Conservation (phyloP, 768 basidiomycete species). For the Tylopilus rubrobrunneus region DNA sequence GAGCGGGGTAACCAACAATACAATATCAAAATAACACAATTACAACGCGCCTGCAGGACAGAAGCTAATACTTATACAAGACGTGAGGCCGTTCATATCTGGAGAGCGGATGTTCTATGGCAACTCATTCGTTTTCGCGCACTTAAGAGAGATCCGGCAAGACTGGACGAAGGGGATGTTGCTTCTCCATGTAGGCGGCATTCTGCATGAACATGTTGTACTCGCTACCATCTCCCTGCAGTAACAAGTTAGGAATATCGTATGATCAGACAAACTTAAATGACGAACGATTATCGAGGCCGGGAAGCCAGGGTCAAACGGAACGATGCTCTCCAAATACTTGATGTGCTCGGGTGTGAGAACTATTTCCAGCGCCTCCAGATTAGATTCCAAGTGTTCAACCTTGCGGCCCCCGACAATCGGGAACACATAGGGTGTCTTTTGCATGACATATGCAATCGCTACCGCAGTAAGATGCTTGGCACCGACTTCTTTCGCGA, state of each 20-base stretch:
- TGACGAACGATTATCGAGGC: background rate
- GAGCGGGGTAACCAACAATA: slow-evolving; percentile 7
- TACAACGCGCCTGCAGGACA: too few species aligned
- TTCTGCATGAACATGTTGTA: background rate
- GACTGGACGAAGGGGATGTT: background rate
- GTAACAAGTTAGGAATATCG: too few species aligned
- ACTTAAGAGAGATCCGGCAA: background rate
- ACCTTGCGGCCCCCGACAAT: slow-evolving; percentile 42
- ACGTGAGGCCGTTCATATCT: too few species aligned
- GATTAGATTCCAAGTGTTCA: slow-evolving; percentile 39
- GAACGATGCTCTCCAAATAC: slow-evolving; percentile 34
- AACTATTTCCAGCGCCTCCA: slow-evolving; percentile 40
- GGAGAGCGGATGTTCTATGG: too few species aligned
- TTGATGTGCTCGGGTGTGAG: slow-evolving; percentile 38
- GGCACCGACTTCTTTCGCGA: slow-evolving; percentile 38
- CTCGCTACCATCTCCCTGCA: background rate
- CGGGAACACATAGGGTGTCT: slow-evolving; percentile 42
- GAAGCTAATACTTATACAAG: too few species aligned
- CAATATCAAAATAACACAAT: too few species aligned
- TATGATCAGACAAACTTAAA: too few species aligned
- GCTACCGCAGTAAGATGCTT: slow-evolving; percentile 36
- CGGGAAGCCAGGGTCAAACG: slow-evolving; percentile 41
- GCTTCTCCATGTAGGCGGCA: background rate
- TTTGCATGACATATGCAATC: slow-evolving; percentile 44
- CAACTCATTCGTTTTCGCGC: background rate